Evolutionary conservation across 225 moss, liverwort and hornwort genomes (phyloP), one percentile per base, ranked within the genome.

Genomic region (Ulota crispa): DNA sequence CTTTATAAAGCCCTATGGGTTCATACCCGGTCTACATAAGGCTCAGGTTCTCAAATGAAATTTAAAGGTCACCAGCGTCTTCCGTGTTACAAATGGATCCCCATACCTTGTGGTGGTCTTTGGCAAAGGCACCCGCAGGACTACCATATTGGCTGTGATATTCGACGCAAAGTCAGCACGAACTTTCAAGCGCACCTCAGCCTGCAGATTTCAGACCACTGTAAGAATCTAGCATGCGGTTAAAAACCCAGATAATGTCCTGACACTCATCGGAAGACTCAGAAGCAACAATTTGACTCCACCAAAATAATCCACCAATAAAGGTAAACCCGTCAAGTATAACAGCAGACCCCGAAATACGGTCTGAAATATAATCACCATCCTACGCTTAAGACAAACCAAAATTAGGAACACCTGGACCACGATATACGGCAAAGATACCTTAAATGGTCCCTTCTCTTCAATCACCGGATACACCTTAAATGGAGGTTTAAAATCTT

Each of bases 401-500:
- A 64, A 28, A 73, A 47, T 26, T 53, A 64, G 23, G 75, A 64
- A 69, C 6, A 26, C 43, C 13, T 20, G 5, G 77, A 43, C 31
- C 24, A 57, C 18, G n/a, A 71, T 71, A 59, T 26, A 36, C 47
- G 43, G 6, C n/a, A 64, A 71, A 71, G 42, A 34, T 88, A 99
- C 98, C 96, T 99, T 99, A 79, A 99, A 99, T 31, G 99, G 92
- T 12, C 95, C 99, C 64, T 96, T 94, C 81, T 99, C 99, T 89
- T 99, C 99, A 77, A 99, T 92, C 37, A 92, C 84, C 77, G 99
- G 99, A 84, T 87, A 87, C 41, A 99, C 99, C 87, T 96, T 99
- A 73, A 99, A 99, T 53, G 99, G 99, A 55, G 99, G 99, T 75
- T 93, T 94, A 73, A 99, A 99, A 82, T 99, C 99, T 89, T 99